Evolutionary conservation across 1,139 yeast species (phyloP).

Genomic region (Kodamaea ohmeri): DNA sequence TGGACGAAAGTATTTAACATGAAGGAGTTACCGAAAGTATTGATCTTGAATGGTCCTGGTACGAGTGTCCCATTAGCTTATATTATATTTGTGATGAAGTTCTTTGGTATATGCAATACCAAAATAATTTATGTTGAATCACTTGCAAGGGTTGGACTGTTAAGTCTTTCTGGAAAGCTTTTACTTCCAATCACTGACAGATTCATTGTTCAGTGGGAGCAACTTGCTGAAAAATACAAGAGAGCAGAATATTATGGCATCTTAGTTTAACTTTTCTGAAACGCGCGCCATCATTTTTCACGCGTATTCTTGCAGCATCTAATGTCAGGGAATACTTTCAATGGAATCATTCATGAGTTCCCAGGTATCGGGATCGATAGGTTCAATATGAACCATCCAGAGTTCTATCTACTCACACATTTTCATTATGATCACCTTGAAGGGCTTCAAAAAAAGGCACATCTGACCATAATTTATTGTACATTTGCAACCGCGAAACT

Average conservation of each 20-base stretch:
- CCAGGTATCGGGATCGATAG: constrained; percentile 42
- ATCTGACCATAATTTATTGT: constrained; percentile 49
- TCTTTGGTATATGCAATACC: constrained; percentile 51
- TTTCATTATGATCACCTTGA: constrained; percentile 55
- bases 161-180: constrained; percentile 76
- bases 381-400: constrained; percentile 30
- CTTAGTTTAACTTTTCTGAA: constrained; percentile 55
- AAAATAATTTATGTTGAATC: constrained; percentile 81
- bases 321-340: constrained; percentile 22
- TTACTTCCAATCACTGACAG: constrained; percentile 70
- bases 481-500: constrained; percentile 44
- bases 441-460: constrained; percentile 44
- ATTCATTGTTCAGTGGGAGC: constrained; percentile 90
- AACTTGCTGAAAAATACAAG: constrained; percentile 50
- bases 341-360: constrained; percentile 33
- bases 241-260: constrained; percentile 78
- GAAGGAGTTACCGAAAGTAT: constrained; percentile 43
- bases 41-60: constrained; percentile 91
- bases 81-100: constrained; percentile 52
- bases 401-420: constrained; percentile 48
- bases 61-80: constrained; percentile 79
- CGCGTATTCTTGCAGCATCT: constrained; percentile 1
- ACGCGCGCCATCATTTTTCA: constrained; percentile 2
- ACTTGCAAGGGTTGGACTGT: constrained; percentile 72
- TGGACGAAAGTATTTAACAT: constrained; percentile 19